Evolutionary conservation across 1,139 yeast species (phyloP).

Genomic region (Candida pseudocylindracea): DNA sequence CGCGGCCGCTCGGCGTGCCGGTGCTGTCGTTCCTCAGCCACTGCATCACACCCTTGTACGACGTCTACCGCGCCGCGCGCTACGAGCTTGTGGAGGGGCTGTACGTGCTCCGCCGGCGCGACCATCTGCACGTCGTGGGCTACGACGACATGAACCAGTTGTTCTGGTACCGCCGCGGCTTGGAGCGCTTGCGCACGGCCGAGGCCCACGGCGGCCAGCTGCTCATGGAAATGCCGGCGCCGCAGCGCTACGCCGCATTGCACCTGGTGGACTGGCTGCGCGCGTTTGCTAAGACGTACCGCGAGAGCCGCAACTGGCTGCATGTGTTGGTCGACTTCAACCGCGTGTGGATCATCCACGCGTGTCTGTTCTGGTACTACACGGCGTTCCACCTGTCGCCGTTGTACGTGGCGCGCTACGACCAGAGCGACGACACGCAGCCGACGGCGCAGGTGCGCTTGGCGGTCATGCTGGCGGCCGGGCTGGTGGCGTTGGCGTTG

Average conservation of each 20-base stretch:
- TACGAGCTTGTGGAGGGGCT: slow-evolving; percentile 15
- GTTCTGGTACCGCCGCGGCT: slow-evolving; percentile 58
- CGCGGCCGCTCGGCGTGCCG: background rate
- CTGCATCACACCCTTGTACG: slow-evolving; percentile 55
- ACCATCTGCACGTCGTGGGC: slow-evolving; percentile 53
- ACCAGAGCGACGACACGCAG: slow-evolving; percentile 25
- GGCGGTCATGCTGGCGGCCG: slow-evolving; percentile 28
- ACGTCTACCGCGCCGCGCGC: slow-evolving; percentile 33
- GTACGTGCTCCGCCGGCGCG: slow-evolving; percentile 29
- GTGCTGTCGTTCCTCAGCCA: slow-evolving; percentile 27
- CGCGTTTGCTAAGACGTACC: slow-evolving; percentile 49
- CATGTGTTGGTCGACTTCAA: slow-evolving; percentile 60
- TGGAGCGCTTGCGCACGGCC: slow-evolving; percentile 21
- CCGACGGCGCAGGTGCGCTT: slow-evolving; percentile 23
- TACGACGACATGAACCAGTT: slow-evolving; percentile 76
- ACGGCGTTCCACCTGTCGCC: slow-evolving; percentile 63
- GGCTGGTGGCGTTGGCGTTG: slow-evolving; percentile 20
- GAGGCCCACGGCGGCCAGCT: slow-evolving; percentile 12
- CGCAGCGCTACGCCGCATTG: slow-evolving; percentile 23
- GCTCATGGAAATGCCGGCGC: slow-evolving; percentile 19
- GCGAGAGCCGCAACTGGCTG: slow-evolving; percentile 57
- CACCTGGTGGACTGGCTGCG: slow-evolving; percentile 36
- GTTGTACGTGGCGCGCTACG: slow-evolving; percentile 41
- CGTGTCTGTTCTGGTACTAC: slow-evolving; percentile 63
- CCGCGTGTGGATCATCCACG: slow-evolving; percentile 67